Conservation (phyloP, 768 basidiomycete species). For the Boletellus ananas region DNA sequence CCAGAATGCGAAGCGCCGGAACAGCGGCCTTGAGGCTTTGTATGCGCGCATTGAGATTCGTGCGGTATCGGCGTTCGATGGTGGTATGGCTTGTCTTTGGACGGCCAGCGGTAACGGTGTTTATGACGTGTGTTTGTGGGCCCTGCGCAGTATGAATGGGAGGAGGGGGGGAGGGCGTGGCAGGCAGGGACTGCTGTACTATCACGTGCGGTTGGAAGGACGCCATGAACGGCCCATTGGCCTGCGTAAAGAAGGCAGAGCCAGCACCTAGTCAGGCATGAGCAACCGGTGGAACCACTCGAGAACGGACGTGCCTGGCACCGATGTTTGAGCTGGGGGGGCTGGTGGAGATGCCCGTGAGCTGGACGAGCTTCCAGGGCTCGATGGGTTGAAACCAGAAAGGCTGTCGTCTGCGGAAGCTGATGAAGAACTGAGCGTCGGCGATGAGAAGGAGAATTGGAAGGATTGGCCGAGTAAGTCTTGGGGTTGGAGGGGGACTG, state of each 20-base stretch:
- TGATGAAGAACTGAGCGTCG: slow-evolving; percentile 31
- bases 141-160: slow-evolving; percentile 22
- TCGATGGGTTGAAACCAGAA: slow-evolving; percentile 23
- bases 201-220: slow-evolving; percentile 36
- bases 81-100: slow-evolving; percentile 86
- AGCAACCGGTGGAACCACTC: background rate
- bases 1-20: slow-evolving; percentile 77
- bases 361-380: slow-evolving; percentile 29
- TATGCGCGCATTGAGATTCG: slow-evolving; percentile 84
- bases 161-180: slow-evolving; percentile 42
- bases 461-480: slow-evolving; percentile 30
- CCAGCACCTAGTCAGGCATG: slow-evolving; percentile 22
- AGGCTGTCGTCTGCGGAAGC: slow-evolving; percentile 29
- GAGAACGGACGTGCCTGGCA: slow-evolving; percentile 14
- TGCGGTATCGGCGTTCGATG: slow-evolving; percentile 84
- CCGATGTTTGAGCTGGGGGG: slow-evolving; percentile 16
- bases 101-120: slow-evolving; percentile 14
- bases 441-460: slow-evolving; percentile 42
- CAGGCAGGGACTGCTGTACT: slow-evolving; percentile 23
- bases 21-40: slow-evolving; percentile 77
- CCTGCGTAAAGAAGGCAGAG: slow-evolving; percentile 17
- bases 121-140: slow-evolving; percentile 22
- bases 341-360: slow-evolving; percentile 31
- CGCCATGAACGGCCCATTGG: slow-evolving; percentile 20
- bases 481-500: slow-evolving; percentile 25